A percentile compares a stretch with the other conserved stretches of the same genome.
phyloP scores from a whole-genome alignment of 164 flowering plant genomes.

The Magnolia sinica region DNA sequence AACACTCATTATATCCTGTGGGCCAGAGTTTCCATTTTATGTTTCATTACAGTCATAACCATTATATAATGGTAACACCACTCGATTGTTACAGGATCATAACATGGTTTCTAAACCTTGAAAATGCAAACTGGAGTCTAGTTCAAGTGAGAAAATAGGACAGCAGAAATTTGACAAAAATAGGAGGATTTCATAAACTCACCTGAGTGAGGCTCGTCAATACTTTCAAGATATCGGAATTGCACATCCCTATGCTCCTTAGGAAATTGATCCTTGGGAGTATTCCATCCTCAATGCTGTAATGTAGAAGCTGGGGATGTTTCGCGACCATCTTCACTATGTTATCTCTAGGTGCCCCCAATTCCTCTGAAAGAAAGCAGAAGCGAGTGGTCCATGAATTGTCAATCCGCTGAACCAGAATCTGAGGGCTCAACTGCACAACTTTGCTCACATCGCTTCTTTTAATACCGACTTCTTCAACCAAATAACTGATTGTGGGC shows the following conservation, averaged over 20 bases:
- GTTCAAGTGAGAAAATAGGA: not conserved
- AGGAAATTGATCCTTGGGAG: conserved; percentile 85
- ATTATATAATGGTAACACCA: too few species aligned
- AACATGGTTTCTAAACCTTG: too few species aligned
- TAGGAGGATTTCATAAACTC: conserved; percentile 2
- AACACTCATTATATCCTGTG: too few species aligned
- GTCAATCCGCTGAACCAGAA: conserved; percentile 80
- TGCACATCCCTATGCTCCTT: conserved; percentile 84
- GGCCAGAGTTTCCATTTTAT: too few species aligned
- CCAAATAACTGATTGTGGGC: conserved; percentile 81
- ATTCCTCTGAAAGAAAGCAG: conserved; percentile 68
- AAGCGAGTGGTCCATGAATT: conserved; percentile 78
- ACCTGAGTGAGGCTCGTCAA: conserved; percentile 90
- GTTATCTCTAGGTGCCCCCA: conserved; percentile 83
- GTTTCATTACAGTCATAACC: too few species aligned
- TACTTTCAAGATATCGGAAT: conserved; percentile 84
- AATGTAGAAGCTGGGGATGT: conserved; percentile 96
- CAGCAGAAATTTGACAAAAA: not conserved
- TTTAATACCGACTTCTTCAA: conserved; percentile 88
- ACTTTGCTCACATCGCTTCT: conserved; percentile 71
- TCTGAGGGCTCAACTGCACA: conserved; percentile 93
- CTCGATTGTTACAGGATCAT: too few species aligned
- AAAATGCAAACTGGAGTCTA: too few species aligned
- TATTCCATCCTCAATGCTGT: conserved; percentile 88
- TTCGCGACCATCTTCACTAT: conserved; percentile 87